phyloP scores from a whole-genome alignment of 2,329 filamentous ascomycete species.

The Aspergillus ochraceus region DNA sequence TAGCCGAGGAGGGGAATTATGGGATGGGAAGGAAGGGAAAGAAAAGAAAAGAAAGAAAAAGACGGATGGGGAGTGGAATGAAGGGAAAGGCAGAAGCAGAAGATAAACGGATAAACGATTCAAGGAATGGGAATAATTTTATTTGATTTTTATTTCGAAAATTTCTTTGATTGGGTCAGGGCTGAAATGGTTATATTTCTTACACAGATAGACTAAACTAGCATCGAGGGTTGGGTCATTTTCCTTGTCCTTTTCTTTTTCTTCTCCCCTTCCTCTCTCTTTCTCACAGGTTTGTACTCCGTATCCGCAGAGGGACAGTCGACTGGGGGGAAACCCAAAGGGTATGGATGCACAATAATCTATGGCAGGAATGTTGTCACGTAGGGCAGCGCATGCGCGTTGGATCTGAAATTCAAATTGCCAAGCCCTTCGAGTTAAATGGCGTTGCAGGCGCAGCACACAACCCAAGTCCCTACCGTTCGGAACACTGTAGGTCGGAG shows the following conservation, averaged over 20 bases:
- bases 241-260: neutral
- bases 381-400: constrained; percentile 22
- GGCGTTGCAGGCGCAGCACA: constrained; percentile 12
- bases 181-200: neutral
- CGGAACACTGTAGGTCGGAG: neutral
- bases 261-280: neutral
- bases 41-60: neutral
- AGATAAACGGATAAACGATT: neutral
- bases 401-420: constrained; percentile 18
- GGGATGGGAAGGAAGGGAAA: constrained; percentile 3
- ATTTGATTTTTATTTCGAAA: neutral
- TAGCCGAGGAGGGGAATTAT: constrained; percentile 3
- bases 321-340: neutral
- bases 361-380: constrained; percentile 25
- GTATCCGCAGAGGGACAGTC: neutral
- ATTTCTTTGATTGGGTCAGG: neutral
- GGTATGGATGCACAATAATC: constrained; percentile 14
- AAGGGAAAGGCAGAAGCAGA: neutral
- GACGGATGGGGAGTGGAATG: constrained; percentile 4
- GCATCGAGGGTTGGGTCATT: neutral
- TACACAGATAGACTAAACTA: constrained; percentile 9
- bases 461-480: neutral
- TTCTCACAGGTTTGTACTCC: neutral
- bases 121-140: neutral
- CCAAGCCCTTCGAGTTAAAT: constrained; percentile 16